Conservation (phyloP, 768 basidiomycete genomes). For the Kwoniella europaea region DNA sequence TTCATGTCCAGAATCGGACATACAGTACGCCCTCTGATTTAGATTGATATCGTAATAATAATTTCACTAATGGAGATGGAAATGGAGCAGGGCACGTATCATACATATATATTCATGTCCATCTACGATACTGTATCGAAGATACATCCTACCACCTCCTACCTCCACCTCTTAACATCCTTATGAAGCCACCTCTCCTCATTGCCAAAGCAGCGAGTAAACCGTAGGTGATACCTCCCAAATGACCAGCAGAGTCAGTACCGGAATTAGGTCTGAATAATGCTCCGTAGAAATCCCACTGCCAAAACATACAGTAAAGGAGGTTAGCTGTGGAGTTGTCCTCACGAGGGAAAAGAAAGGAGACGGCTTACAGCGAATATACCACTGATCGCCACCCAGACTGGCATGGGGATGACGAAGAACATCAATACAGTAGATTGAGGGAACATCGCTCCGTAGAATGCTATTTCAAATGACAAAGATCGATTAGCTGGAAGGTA, state of each 20-base stretch:
- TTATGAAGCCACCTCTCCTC: slow-evolving; percentile 35
- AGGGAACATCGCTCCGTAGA: slow-evolving; percentile 54
- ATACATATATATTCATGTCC: slow-evolving; percentile 1
- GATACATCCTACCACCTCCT: slow-evolving; percentile 23
- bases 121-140: background rate
- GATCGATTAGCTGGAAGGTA: background rate
- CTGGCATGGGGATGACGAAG: slow-evolving; percentile 56
- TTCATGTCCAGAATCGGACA: no score
- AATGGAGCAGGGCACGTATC: background rate
- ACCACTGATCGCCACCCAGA: slow-evolving; percentile 51
- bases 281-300: slow-evolving; percentile 53
- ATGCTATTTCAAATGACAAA: slow-evolving; percentile 33
- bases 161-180: slow-evolving; percentile 24
- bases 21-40: no score
- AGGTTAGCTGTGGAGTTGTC: no score
- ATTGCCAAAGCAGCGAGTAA: slow-evolving; percentile 42
- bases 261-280: slow-evolving; percentile 35
- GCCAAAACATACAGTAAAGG: background rate
- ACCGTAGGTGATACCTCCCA: slow-evolving; percentile 54
- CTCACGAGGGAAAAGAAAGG: no score
- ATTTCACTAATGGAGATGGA: background rate
- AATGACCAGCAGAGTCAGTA: slow-evolving; percentile 54
- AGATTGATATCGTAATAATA: no score
- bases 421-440: slow-evolving; percentile 52
- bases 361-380: slow-evolving; percentile 54